phyloP scores from a whole-genome alignment of 441 rosid genomes.

The Eutrema salsugineum region DNA sequence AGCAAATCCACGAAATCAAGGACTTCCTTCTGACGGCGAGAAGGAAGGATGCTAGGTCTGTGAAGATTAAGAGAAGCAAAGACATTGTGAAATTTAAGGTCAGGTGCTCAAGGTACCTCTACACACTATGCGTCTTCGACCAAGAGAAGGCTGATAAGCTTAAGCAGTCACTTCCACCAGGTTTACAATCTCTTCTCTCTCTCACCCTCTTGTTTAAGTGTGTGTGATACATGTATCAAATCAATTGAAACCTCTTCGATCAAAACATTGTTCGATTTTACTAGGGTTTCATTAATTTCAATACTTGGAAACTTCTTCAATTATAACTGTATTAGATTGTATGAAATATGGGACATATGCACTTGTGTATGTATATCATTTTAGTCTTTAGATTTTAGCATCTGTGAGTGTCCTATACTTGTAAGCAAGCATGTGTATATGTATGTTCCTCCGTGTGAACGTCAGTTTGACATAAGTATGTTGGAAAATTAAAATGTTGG shows the following conservation, averaged over 20 bases:
- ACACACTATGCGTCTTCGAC: constrained; percentile 64
- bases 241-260: background rate
- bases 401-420: background rate
- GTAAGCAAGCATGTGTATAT: background rate
- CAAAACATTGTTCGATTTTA: background rate
- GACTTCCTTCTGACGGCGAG: constrained; percentile 71
- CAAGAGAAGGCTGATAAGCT: constrained; percentile 69
- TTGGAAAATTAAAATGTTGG: background rate
- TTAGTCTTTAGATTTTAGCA: background rate
- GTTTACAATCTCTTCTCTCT: constrained; percentile 10
- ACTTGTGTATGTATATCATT: background rate
- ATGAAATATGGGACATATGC: background rate
- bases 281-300: background rate
- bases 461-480: no score
- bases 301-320: background rate
- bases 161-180: constrained; percentile 77
- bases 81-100: constrained; percentile 76
- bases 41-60: constrained; percentile 72
- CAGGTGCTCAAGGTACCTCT: constrained; percentile 69
- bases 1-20: constrained; percentile 74
- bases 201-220: background rate
- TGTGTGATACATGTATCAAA: background rate
- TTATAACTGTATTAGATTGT: background rate
- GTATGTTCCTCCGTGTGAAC: background rate
- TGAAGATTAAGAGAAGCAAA: constrained; percentile 67